Base-by-base conservation (phyloP, 306 rosid genomes). In the Rosa rugosa region DNA sequence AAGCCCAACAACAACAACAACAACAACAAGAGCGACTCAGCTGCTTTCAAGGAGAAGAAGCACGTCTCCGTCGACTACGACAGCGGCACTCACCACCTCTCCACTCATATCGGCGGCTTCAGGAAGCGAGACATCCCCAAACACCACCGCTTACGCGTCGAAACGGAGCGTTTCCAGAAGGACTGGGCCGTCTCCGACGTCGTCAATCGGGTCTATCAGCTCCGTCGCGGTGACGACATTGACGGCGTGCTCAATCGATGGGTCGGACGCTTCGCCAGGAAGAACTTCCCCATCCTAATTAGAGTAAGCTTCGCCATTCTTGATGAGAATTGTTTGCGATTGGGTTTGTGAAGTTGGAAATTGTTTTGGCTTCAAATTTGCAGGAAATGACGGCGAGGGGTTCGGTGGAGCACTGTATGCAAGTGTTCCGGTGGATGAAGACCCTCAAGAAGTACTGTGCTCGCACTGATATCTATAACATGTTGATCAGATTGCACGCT, bases 111-210 rank as follows among this genome's bases (percentile, higher is more conserved):
- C 69, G 11, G 79, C 57, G 97, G 98, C 51, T 82, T 94, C 85
- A 83, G 92, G 50, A 89, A 87, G 72, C 81, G 81, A 5, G 88
- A 91, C 72, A 89, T 92, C 75, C 91, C 97, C 6, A 76, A 77
- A 42, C 90, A 75, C 23, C 86, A 91, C 77, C 93, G 87, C 40
- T 44, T 91, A 79, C 88, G 92, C 6, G 93, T 94, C 47, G 73
- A 88, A 77, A 85, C 86, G 4, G 90, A 93, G 60, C 91, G 91
- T 3, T 94, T 91, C 76, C 97, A 94, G 89, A 92, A 65, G 87
- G 97, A 92, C 71, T 91, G 97, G 99, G 73, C 97, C 36, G 86
- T 94, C 40, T 87, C 97, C 25, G 97, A 91, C 90, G 91, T 92
- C 12, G 97, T 80, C 20, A 79, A 84, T 53, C 75, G 63, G 57